A percentile compares a stretch with the other conserved stretches of the same genome.
phyloP scores from a whole-genome alignment of 768 basidiomycete species.

The Psilocybe cubensis region DNA sequence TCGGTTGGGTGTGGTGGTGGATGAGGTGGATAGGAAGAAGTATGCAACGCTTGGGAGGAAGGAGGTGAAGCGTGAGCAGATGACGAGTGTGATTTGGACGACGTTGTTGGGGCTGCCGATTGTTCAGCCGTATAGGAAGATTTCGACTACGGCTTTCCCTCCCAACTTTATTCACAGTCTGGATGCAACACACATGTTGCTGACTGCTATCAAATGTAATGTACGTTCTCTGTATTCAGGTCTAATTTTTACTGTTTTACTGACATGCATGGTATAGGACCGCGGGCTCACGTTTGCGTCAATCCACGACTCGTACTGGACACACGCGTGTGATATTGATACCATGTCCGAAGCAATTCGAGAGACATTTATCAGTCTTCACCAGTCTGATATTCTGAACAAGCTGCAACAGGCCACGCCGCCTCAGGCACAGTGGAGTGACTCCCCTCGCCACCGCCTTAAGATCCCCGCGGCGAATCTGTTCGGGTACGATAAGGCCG shows the following conservation, averaged over 20 bases:
- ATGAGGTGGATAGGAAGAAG: slow-evolving; percentile 26
- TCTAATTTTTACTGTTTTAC: no score
- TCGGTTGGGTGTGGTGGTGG: slow-evolving; percentile 20
- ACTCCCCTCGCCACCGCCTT: no score
- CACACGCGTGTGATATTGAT: slow-evolving; percentile 87
- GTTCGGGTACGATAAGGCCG: slow-evolving; percentile 94
- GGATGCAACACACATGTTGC: slow-evolving; percentile 98
- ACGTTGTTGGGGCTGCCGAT: slow-evolving; percentile 95
- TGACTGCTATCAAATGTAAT: slow-evolving; percentile 89
- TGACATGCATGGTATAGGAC: slow-evolving; percentile 52
- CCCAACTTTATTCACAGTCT: slow-evolving; percentile 98
- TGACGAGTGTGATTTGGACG: slow-evolving; percentile 97
- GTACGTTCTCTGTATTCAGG: slow-evolving; percentile 43
- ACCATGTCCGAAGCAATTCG: slow-evolving; percentile 89
- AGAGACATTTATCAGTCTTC: slow-evolving; percentile 91
- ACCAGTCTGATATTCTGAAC: slow-evolving; percentile 82
- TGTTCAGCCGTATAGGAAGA: slow-evolving; percentile 93
- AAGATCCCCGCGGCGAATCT: slow-evolving; percentile 95
- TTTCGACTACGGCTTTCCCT: slow-evolving; percentile 89
- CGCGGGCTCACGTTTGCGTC: slow-evolving; percentile 85
- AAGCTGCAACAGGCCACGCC: slow-evolving; percentile 70
- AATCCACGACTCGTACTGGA: slow-evolving; percentile 99
- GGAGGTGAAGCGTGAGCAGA: slow-evolving; percentile 77
- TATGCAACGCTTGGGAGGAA: slow-evolving; percentile 8
- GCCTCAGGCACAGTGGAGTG: no score